These are phyloP conservation scores for Backusella circina DNA, from an alignment of 192 early-diverging fungal species.

Conservation along the genomic window DNA sequence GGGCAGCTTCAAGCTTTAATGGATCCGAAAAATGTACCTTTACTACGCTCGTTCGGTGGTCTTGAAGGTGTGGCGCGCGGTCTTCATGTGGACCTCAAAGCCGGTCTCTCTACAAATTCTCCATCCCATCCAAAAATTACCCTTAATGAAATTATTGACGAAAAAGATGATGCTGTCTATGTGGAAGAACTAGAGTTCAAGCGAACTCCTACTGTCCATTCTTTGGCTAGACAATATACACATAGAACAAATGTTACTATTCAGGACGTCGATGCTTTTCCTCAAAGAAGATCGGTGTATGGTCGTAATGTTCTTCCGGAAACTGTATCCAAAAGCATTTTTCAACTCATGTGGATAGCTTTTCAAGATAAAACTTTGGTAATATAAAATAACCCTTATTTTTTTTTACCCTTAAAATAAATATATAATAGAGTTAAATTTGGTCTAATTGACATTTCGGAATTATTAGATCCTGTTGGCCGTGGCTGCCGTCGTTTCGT, in stretches of 20 bases:
- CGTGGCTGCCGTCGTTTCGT: constrained; percentile 74
- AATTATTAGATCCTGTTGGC: constrained; percentile 51
- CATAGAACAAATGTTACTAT: constrained; percentile 6
- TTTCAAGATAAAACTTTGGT: constrained; percentile 77
- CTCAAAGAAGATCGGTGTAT: constrained; percentile 55
- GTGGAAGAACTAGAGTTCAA: constrained; percentile 13
- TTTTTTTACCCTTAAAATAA: not conserved
- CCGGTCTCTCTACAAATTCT: constrained; percentile 37
- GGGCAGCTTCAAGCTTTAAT: constrained; percentile 42
- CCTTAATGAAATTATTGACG: not conserved
- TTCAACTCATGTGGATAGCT: constrained; percentile 74
- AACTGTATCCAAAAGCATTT: constrained; percentile 62
- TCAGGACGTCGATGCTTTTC: constrained; percentile 29
- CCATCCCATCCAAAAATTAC: not conserved
- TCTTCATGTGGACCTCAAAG: constrained; percentile 38
- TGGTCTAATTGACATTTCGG: not conserved
- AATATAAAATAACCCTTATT: not conserved
- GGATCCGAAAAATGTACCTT: constrained; percentile 52
- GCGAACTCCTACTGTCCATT: constrained; percentile 4
- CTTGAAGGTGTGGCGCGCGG: constrained; percentile 44
- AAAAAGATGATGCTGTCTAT: constrained; percentile 11
- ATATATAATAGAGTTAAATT: not conserved
- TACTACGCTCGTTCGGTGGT: constrained; percentile 42
- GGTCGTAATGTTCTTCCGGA: constrained; percentile 70
- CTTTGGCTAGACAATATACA: constrained; percentile 11